Conservation (phyloP, 805 yeast genomes). For the Candida mattraensis region DNA sequence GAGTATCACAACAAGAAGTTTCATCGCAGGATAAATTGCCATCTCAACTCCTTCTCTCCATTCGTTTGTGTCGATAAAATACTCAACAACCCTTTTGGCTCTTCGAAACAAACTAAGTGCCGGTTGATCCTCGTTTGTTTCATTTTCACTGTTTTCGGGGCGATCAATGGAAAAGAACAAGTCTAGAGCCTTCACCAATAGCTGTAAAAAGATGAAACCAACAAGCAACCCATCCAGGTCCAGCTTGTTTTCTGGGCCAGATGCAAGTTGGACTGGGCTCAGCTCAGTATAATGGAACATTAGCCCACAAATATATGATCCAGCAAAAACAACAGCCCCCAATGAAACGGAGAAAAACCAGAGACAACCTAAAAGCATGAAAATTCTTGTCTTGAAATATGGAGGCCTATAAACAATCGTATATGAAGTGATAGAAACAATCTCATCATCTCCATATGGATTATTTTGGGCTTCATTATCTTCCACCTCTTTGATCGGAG, state of each 20-base stretch:
- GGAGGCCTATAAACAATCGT: constrained; percentile 88
- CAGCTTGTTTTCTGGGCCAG: too few species aligned
- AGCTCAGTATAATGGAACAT: neutral
- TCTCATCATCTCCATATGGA: constrained; percentile 37
- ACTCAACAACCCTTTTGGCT: neutral
- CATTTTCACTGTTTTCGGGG: too few species aligned
- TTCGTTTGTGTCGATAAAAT: neutral
- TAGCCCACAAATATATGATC: constrained; percentile 28
- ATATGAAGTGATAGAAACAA: constrained; percentile 43
- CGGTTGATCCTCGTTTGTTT: too few species aligned
- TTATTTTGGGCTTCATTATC: constrained; percentile 30
- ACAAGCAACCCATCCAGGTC: neutral
- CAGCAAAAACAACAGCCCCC: constrained; percentile 23
- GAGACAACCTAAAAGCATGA: constrained; percentile 42
- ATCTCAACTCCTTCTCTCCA: neutral
- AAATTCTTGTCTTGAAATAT: constrained; percentile 58
- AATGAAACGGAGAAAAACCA: constrained; percentile 47
- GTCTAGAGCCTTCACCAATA: too few species aligned
- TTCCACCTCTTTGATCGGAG: constrained; percentile 36
- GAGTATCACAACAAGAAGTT: neutral
- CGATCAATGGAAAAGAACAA: too few species aligned
- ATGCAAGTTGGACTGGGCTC: too few species aligned
- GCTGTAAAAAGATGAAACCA: neutral
- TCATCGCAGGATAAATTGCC: neutral
- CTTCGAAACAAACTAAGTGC: too few species aligned